Base-by-base conservation (phyloP, 163 green algal species). In the Volvox carteri region DNA sequence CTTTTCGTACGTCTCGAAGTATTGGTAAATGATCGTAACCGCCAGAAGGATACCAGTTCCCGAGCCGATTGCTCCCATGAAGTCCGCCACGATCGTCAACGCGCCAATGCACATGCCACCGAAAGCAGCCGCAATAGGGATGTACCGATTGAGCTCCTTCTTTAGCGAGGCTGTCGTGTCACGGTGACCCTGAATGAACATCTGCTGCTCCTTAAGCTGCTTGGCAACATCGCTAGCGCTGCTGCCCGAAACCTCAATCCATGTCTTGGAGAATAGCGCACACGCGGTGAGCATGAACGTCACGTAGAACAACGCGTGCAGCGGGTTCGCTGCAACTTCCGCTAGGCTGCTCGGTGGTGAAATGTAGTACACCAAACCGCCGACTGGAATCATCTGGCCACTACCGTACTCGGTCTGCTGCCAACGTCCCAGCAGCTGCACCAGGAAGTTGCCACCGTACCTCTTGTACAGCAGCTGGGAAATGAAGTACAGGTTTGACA, bases 401-500 rank as follows among this genome's bases (percentile, higher is more conserved):
- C 88, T 89, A 35, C 89, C 90, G 42, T 92, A 95, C 46, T 96
- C 94, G 65, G 91, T 62, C 90, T 96, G 95, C 92, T 97, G 93
- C 98, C 98, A 99, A 46, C 94, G 91, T 50, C 98, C 98, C 39
- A 99, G 94, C 73, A 99, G 95, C 91, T 97, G 96, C 23, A 99
- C 97, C 37, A 99, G 91, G 84, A 99, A 91, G 95, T 98, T 98
- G 81, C 91, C 93, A 41, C 97, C 95, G 84, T 98, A 99, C 67
- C 96, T 94, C 94, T 98, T 98, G 96, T 97, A 99, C 56, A 99
- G 95, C 89, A 99, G 95, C 97, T 99, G 97, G 30, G 95, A 98
- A 91, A 99, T 98, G 95, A 99, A 99, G 95, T 99, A 99, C 68
- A 99, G 94, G 96, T 99, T 99, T 91, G 96, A 99, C 41, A 99